Percentiles rank a stretch among this genome's conserved stretches.
Evolutionary conservation across 805 yeast genomes (phyloP).

Genomic region (Pichia californica): DNA sequence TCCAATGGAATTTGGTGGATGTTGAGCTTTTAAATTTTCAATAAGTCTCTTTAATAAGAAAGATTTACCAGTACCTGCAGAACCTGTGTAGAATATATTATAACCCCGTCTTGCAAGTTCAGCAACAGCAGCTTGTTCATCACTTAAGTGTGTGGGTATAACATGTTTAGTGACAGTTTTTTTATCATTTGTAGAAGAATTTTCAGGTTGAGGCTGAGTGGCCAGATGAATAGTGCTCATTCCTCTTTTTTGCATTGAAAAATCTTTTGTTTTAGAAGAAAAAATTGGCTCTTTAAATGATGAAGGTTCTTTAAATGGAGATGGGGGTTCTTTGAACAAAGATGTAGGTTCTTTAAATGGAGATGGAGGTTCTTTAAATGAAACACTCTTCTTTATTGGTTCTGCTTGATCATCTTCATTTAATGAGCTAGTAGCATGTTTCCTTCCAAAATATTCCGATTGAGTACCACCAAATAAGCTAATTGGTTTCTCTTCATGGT

Average conservation of each 20-base stretch:
- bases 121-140: conserved; percentile 62
- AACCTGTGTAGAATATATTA: conserved; percentile 87
- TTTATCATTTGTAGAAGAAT: no score
- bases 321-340: no score
- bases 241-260: no score
- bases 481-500: neutral
- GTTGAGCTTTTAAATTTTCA: conserved; percentile 36
- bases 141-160: conserved; percentile 29
- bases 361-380: no score
- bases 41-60: conserved; percentile 62
- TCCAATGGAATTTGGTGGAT: conserved; percentile 52
- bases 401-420: neutral
- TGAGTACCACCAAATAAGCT: neutral
- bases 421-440: neutral
- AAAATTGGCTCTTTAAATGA: no score
- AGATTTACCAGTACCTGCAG: conserved; percentile 92
- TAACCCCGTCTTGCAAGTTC: conserved; percentile 54
- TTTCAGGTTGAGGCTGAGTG: no score
- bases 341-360: no score
- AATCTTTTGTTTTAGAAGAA: no score
- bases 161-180: conserved; percentile 1
- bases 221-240: neutral
- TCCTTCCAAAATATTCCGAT: neutral
- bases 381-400: neutral
- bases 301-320: no score